Percentiles rank a stretch among this genome's conserved stretches.
Conservation (phyloP, 805 yeast genomes). For the Candida endomychidarum region DNA sequence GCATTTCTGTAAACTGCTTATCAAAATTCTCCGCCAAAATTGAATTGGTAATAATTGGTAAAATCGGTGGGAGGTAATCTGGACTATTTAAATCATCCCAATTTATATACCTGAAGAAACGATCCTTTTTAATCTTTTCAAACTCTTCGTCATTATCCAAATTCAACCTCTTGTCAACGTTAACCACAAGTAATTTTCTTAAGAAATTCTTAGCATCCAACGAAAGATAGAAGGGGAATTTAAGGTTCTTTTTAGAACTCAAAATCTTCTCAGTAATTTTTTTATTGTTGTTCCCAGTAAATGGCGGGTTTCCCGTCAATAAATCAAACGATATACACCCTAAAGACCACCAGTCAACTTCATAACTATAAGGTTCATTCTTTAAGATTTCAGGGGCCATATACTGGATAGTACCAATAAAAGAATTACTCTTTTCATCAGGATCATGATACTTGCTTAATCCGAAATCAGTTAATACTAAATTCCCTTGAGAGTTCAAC, state of each 20-base stretch:
- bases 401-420: constrained; percentile 47
- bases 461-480: constrained; percentile 47
- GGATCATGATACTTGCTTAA: constrained; percentile 35
- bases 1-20: constrained; percentile 42
- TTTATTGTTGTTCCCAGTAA: constrained; percentile 42
- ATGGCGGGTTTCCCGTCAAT: constrained; percentile 46
- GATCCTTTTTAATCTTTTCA: constrained; percentile 31
- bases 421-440: constrained; percentile 25
- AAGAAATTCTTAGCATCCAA: constrained; percentile 44
- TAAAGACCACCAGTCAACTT: constrained; percentile 50
- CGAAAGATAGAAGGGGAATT: constrained; percentile 41
- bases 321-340: constrained; percentile 46
- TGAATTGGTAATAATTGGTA: constrained; percentile 45
- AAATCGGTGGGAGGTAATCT: constrained; percentile 36
- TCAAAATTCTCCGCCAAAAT: constrained; percentile 46
- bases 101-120: constrained; percentile 39
- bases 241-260: constrained; percentile 29
- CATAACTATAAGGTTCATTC: constrained; percentile 41
- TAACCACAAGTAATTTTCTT: constrained; percentile 35
- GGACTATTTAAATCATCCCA: constrained; percentile 31
- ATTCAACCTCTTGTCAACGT: constrained; percentile 37
- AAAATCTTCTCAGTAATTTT: constrained; percentile 40
- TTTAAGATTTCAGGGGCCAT: constrained; percentile 49
- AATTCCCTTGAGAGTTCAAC: constrained; percentile 40
- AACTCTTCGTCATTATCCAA: constrained; percentile 34